Percentiles rank a stretch among this genome's conserved stretches.
phyloP scores from a whole-genome alignment of 176 grass and related monocot genomes.

The Ampelocalamus luodianensis region DNA sequence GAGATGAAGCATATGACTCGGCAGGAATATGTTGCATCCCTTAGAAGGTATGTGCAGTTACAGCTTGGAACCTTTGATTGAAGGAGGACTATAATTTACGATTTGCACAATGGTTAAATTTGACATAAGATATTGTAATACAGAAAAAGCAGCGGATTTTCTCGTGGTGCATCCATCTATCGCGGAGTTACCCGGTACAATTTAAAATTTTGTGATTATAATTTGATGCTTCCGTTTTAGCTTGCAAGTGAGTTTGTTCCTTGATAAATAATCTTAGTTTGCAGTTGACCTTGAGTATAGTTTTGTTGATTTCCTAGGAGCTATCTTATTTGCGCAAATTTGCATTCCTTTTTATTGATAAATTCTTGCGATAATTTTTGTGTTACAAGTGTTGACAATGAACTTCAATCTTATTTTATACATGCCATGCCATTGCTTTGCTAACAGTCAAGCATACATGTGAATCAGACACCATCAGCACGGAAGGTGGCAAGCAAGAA shows the following conservation, averaged over 20 bases:
- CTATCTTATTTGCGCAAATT: neutral
- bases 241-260: neutral
- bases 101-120: neutral
- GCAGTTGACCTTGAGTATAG: neutral
- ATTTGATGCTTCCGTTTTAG: neutral
- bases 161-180: conserved; percentile 51
- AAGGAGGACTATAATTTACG: neutral
- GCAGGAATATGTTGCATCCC: conserved; percentile 83
- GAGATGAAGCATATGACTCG: conserved; percentile 82
- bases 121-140: conserved; percentile 22
- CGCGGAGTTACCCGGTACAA: conserved; percentile 80
- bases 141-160: conserved; percentile 77
- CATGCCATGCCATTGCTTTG: neutral
- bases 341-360: neutral
- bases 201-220: neutral
- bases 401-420: neutral
- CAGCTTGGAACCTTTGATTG: neutral
- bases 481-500: conserved; percentile 86
- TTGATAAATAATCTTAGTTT: neutral
- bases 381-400: neutral
- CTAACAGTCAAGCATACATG: neutral
- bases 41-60: conserved; percentile 55
- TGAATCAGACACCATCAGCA: conserved; percentile 76
- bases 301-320: neutral
- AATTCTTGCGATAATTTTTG: neutral